Conservation (phyloP, 1,139 yeast species). For the Magnusiomyces tetraspermus region DNA sequence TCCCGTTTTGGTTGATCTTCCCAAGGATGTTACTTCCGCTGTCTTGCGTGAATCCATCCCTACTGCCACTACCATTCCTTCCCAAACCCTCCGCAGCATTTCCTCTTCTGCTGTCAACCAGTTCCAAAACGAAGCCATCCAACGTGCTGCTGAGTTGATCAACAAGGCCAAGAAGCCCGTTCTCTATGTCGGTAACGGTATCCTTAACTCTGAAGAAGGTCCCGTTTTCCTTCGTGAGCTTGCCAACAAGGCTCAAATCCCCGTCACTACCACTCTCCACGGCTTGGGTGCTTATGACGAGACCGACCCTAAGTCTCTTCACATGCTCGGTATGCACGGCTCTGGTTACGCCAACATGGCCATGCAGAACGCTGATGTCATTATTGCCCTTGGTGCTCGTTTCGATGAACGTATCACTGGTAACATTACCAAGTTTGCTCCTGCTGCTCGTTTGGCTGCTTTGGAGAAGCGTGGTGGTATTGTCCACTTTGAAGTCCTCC, state of each 20-base stretch:
- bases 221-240: conserved; percentile 71
- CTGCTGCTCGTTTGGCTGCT: conserved; percentile 85
- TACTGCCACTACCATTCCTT: conserved; percentile 72
- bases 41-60: conserved; percentile 83
- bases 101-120: conserved; percentile 66
- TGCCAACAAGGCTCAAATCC: conserved; percentile 83
- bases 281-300: conserved; percentile 94
- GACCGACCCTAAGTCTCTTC: conserved; percentile 78
- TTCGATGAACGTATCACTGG: conserved; percentile 98
- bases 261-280: conserved; percentile 92
- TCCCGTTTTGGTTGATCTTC: conserved; percentile 93
- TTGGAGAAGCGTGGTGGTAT: conserved; percentile 88
- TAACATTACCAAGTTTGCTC: conserved; percentile 79
- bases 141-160: conserved; percentile 66
- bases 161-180: conserved; percentile 82
- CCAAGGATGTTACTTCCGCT: conserved; percentile 95
- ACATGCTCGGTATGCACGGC: conserved; percentile 99
- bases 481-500: conserved; percentile 88
- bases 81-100: conserved; percentile 61
- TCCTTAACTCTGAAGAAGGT: conserved; percentile 70
- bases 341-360: conserved; percentile 90
- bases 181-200: conserved; percentile 87
- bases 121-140: conserved; percentile 64
- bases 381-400: conserved; percentile 91
- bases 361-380: conserved; percentile 85